Base-by-base conservation (phyloP, 306 rosid genomes). In the Datisca glomerata region DNA sequence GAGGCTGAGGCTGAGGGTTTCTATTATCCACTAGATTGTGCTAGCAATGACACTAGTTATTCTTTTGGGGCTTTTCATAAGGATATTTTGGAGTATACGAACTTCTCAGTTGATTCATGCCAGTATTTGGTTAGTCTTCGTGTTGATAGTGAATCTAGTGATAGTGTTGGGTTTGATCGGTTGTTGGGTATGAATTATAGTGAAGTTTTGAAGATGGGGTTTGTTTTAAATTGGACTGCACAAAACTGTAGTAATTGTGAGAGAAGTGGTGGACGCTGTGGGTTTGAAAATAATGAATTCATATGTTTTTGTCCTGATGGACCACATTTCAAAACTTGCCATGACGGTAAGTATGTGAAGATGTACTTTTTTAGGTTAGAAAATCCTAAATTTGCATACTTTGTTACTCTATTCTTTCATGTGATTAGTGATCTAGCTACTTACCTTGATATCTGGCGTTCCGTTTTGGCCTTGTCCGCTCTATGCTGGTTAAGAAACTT, bases 131-230 rank as follows among this genome's bases (percentile, higher is more conserved):
- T 67, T 41, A 37, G 56, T 45, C 59, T 55, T 24, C 82, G 89
- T 15, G 47, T 73, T 36, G 23, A 55, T 6, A 12, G n/a, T n/a
- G n/a, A n/a, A n/a, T n/a, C 21, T 50, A 66, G 49, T 16, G 39
- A 22, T 21, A 25, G 16, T 25, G 51, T 38, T 1, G 61, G 43
- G 29, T 47, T 51, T 41, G 20, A 18, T 29, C 40, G 43, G 43
- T 60, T 67, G 41, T 40, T 57, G 65, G 1, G 39, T 18, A 78
- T 47, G 84, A 71, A 19, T 45, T 72, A 75, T 20, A 25, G 49
- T 2, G 76, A 78, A 2, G 33, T 81, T 41, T 41, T 81, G 67
- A 64, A 68, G 62, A 68, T 66, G 79, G 96, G 94, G 28, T 78
- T 68, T 54, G 13, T 58, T 53, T 66, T 78, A 66, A 73, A 60